These are phyloP conservation scores for Gonium pectorale DNA, from an alignment of 139 green algal species.

Conservation along the genomic window DNA sequence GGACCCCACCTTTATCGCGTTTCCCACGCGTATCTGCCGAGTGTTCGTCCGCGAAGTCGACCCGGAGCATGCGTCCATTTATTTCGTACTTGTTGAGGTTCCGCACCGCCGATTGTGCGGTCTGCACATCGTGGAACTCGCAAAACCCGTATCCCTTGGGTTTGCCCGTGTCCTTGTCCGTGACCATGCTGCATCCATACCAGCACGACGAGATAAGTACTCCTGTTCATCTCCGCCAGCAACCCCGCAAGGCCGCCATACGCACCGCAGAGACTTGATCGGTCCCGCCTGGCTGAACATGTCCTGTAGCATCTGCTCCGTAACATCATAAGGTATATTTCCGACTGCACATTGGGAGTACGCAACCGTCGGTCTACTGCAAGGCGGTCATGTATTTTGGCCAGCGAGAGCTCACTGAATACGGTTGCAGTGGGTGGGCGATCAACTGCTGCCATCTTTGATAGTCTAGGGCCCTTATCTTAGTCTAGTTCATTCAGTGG, in stretches of 20 bases:
- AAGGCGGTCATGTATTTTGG: no score
- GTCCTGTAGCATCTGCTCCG: conserved; percentile 79
- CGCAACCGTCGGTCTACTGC: no score
- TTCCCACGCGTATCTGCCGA: background rate
- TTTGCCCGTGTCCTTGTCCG: conserved; percentile 93
- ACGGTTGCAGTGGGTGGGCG: conserved; percentile 26
- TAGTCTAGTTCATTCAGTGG: no score
- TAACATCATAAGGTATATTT: conserved; percentile 89
- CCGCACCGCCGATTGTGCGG: conserved; percentile 87
- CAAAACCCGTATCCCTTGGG: conserved; percentile 96
- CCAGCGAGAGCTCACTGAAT: conserved; percentile 38
- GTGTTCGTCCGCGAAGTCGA: conserved; percentile 79
- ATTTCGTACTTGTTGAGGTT: conserved; percentile 83
- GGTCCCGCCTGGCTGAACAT: conserved; percentile 80
- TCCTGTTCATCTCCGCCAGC: background rate
- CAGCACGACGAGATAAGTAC: background rate
- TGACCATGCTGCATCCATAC: conserved; percentile 82
- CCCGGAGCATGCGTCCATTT: conserved; percentile 71
- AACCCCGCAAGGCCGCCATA: conserved; percentile 3
- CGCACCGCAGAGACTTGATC: conserved; percentile 83
- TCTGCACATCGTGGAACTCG: conserved; percentile 91
- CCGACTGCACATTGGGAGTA: conserved; percentile 66
- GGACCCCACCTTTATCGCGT: conserved; percentile 24
- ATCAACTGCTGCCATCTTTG: conserved; percentile 29
- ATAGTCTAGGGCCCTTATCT: no score